Percentiles rank a stretch among this genome's conserved stretches.
Conservation (phyloP, 306 rosid genomes). For the Hippophae tibetana region DNA sequence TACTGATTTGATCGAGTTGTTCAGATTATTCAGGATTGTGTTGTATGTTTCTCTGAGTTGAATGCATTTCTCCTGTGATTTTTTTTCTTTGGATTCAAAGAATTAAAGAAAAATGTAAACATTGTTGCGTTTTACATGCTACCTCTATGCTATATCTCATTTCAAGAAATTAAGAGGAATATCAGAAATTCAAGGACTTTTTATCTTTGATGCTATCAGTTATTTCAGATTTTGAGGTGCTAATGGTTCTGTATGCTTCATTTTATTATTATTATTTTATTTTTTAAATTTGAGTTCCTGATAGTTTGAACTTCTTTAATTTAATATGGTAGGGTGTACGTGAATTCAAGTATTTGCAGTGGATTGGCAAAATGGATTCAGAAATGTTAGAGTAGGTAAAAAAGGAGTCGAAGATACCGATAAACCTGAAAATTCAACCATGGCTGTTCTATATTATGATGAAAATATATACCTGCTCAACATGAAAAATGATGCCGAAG, state of each 20-base stretch:
- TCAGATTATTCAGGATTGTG: too few species aligned
- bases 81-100: too few species aligned
- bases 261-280: too few species aligned
- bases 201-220: too few species aligned
- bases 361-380: constrained; percentile 92
- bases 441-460: constrained; percentile 74
- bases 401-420: constrained; percentile 61
- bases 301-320: not conserved
- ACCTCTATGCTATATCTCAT: too few species aligned
- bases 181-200: too few species aligned
- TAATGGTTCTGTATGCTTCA: not conserved
- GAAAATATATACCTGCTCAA: constrained; percentile 73
- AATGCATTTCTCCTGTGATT: too few species aligned
- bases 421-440: constrained; percentile 48
- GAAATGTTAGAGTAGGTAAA: constrained; percentile 59
- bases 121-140: too few species aligned
- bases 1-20: too few species aligned
- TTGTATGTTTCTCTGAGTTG: too few species aligned
- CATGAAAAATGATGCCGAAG: constrained; percentile 76
- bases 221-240: not conserved
- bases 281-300: not conserved
- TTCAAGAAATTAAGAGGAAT: too few species aligned
- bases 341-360: constrained; percentile 49
- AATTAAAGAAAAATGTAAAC: too few species aligned
- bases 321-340: constrained; percentile 31